Percentiles rank a stretch among this genome's conserved stretches.
phyloP scores from a whole-genome alignment of 108 stramenopile genomes.

The Cyclotella choctawhatcheeana region DNA sequence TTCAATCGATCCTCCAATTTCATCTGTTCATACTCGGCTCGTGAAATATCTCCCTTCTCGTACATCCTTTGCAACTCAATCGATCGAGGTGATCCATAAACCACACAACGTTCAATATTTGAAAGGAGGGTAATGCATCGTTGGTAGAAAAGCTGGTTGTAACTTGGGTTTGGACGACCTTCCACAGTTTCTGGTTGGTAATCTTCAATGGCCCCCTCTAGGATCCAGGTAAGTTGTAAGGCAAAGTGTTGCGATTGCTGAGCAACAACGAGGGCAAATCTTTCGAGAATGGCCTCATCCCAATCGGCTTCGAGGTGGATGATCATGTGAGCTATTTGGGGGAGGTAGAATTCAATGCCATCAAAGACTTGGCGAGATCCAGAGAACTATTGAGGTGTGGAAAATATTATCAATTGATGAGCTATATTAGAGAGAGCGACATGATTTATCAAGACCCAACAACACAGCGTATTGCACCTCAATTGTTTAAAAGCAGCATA shows the following conservation, averaged over 20 bases:
- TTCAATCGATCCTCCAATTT: conserved; percentile 94
- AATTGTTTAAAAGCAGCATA: background rate
- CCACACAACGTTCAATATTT: conserved; percentile 94
- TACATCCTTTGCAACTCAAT: conserved; percentile 88
- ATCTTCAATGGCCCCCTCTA: conserved; percentile 98
- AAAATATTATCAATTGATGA: too few species aligned
- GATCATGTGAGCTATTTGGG: conserved; percentile 99
- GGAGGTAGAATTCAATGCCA: conserved; percentile 98
- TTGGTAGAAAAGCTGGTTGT: conserved; percentile 88
- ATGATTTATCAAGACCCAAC: too few species aligned
- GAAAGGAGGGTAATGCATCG: conserved; percentile 94
- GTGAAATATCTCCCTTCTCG: conserved; percentile 88
- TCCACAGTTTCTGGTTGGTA: conserved; percentile 95
- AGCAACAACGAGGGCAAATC: conserved; percentile 94
- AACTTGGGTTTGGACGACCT: conserved; percentile 82
- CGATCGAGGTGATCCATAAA: conserved; percentile 82
- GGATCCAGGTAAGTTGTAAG: conserved; percentile 96
- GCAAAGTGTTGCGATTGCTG: conserved; percentile 98
- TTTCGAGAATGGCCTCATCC: conserved; percentile 94
- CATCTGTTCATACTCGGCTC: conserved; percentile 83
- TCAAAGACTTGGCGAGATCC: conserved; percentile 95
- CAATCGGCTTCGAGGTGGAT: conserved; percentile 97
- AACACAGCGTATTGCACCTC: too few species aligned
- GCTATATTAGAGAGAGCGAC: too few species aligned
- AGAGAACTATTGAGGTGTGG: conserved; percentile 67